phyloP scores from a whole-genome alignment of 2,329 filamentous ascomycete species.

The Podosphaera fusca region DNA sequence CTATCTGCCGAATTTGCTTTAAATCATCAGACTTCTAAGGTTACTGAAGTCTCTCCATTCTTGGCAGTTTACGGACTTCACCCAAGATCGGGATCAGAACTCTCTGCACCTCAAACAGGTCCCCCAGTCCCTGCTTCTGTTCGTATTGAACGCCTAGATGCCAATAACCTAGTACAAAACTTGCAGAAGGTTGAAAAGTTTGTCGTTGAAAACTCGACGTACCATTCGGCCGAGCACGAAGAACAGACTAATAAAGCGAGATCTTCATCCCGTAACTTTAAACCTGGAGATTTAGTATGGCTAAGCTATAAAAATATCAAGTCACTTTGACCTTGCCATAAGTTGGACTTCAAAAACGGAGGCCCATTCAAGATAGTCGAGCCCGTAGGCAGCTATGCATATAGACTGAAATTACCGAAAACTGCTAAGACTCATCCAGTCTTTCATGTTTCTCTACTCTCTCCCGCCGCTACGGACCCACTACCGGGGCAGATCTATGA shows the following conservation, averaged over 20 bases:
- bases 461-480: neutral
- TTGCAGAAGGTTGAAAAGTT: neutral
- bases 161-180: neutral
- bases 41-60: neutral
- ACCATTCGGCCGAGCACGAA: neutral
- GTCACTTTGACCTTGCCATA: neutral
- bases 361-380: slow-evolving; percentile 1
- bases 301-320: slow-evolving; percentile 1
- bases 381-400: neutral
- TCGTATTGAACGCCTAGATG: neutral
- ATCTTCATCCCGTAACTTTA: neutral
- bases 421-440: neutral
- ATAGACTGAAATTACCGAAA: neutral
- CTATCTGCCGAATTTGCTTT: neutral
- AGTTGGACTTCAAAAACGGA: neutral
- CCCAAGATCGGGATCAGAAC: neutral
- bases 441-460: slow-evolving; percentile 1
- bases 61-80: neutral
- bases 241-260: neutral
- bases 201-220: neutral
- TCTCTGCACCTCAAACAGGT: neutral
- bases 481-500: neutral
- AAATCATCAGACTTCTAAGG: neutral
- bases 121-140: neutral
- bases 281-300: neutral